Evolutionary conservation across 306 rosid species (phyloP), one percentile per base, ranked within the genome.

Genomic region (Cyclanthera cordifolia): DNA sequence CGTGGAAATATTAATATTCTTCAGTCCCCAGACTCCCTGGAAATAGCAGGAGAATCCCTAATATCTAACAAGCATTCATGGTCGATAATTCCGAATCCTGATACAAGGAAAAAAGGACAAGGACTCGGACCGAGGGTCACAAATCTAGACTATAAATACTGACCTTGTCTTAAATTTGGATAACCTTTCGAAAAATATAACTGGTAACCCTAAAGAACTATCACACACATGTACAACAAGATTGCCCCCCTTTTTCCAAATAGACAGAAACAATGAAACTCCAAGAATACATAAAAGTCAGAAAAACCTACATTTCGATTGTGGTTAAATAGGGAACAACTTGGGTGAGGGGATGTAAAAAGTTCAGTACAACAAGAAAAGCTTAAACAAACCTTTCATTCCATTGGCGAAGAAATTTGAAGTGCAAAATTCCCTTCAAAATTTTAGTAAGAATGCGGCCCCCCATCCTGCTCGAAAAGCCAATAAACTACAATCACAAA

Each of bases 131-230:
- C 68, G 10, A 10, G 21, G 41, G 63, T 25, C n/a, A 8, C 61
- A 60, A 20, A 12, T 17, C 30, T 63, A 19, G 30, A 41, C 34
- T 12, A 64, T 2, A 41, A 64, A 43, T 39, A 19, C n/a, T 46
- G 53, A 14, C 24, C 54, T 66, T 66, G 39, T 55, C 48, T 46
- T 67, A 85, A 74, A 82, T 81, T 73, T 64, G 81, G 74, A 46
- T 39, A 25, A 49, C 52, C 71, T 76, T 73, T 79, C 74, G 51
- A 77, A 82, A 83, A 76, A 82, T 79, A 78, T 67, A 73, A 80
- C 86, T 76, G 75, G 75, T 73, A 77, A 83, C 90, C 90, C 96
- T 86, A 91, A 80, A 83, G 84, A 89, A 86, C 85, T 85, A 64
- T 69, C 74, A 77, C 90, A 77, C 90, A 81, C 90, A 85, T 87